phyloP scores from a whole-genome alignment of 73 alveolate species.

The Paramecium bursaria region DNA sequence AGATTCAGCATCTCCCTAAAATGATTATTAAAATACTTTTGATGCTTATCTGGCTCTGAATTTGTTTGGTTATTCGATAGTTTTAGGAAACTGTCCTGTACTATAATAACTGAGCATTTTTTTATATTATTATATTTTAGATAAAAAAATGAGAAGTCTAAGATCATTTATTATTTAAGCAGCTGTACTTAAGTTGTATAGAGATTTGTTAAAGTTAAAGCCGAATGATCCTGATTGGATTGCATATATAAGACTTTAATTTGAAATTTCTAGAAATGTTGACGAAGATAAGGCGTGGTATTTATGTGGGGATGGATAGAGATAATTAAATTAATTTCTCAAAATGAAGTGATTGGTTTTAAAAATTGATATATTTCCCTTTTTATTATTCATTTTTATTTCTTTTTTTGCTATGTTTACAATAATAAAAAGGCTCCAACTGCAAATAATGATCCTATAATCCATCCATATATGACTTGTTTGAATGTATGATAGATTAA shows the following conservation, averaged over 20 bases:
- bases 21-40: constrained; percentile 18
- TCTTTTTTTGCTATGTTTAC: neutral
- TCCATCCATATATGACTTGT: constrained; percentile 54
- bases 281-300: constrained; percentile 5
- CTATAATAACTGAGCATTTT: constrained; percentile 34
- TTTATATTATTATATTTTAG: neutral
- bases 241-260: neutral
- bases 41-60: constrained; percentile 41
- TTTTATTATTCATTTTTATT: constrained; percentile 12
- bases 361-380: constrained; percentile 24
- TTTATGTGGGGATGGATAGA: constrained; percentile 7
- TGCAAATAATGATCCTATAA: constrained; percentile 25
- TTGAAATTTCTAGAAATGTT: constrained; percentile 13
- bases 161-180: constrained; percentile 3
- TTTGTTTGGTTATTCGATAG: constrained; percentile 32
- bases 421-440: no score
- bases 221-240: constrained; percentile 33
- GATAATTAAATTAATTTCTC: neutral
- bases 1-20: constrained; percentile 51
- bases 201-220: neutral
- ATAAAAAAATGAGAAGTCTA: constrained; percentile 8
- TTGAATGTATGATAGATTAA: constrained; percentile 52
- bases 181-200: constrained; percentile 1
- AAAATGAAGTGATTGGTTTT: neutral
- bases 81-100: constrained; percentile 58